A percentile compares a stretch with the other conserved stretches of the same genome.
These are phyloP conservation scores for Medicago lupulina DNA, from an alignment of 306 rosid species.

Conservation along the genomic window DNA sequence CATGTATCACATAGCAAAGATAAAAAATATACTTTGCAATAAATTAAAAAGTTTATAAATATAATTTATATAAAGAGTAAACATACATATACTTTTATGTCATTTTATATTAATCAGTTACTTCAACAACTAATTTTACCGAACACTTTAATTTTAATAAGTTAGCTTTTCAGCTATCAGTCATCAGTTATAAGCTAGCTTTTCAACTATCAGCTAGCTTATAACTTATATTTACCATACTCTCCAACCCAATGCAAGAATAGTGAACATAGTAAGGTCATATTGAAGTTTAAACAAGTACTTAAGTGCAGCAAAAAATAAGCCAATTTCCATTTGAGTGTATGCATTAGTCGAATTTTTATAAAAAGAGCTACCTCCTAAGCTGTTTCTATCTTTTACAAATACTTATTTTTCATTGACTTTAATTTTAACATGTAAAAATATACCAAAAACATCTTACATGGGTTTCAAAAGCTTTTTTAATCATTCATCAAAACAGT, in stretches of 20 bases:
- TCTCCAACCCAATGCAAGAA: slow-evolving; percentile 1
- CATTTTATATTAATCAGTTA: no score
- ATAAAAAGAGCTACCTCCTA: slow-evolving; percentile 4
- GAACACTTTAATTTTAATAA: no score
- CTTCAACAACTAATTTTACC: no score
- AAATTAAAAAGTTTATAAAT: no score
- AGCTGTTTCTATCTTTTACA: not conserved
- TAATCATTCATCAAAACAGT: slow-evolving; percentile 1
- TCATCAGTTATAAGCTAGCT: no score
- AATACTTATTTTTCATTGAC: not conserved
- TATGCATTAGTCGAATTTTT: not conserved
- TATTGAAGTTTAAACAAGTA: not conserved
- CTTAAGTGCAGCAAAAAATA: not conserved
- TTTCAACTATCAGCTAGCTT: no score
- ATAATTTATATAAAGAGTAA: no score
- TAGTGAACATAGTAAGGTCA: not conserved
- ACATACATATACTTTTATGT: no score
- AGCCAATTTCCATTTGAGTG: slow-evolving; percentile 5
- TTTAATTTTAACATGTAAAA: not conserved
- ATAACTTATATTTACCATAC: no score
- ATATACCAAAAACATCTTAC: not conserved
- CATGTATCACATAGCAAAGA: no score
- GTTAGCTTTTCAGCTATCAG: no score
- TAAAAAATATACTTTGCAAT: no score
- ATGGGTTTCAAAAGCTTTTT: not conserved